phyloP scores from a whole-genome alignment of 495 filamentous ascomycete genomes.

The Hyaloscypha variabilis region DNA sequence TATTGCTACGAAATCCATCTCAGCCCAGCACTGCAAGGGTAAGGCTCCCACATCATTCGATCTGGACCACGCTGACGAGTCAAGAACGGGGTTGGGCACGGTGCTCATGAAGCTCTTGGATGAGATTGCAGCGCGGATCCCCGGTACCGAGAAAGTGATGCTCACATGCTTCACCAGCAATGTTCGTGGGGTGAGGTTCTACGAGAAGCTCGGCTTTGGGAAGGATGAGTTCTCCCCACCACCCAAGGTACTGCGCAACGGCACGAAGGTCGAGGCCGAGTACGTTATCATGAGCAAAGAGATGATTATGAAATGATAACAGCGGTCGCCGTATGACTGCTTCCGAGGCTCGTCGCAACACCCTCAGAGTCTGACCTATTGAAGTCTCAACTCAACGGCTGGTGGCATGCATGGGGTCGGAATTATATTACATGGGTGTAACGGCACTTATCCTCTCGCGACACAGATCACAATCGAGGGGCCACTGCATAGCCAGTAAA shows the following conservation, averaged over 20 bases:
- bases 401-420: not conserved
- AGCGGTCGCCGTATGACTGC: not conserved
- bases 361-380: not conserved
- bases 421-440: not conserved
- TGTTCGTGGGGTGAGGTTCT: constrained; percentile 61
- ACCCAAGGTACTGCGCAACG: constrained; percentile 63
- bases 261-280: constrained; percentile 63
- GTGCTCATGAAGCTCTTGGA: constrained; percentile 47
- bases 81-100: constrained; percentile 49
- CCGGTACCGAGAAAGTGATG: constrained; percentile 73
- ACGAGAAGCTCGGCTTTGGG: constrained; percentile 66
- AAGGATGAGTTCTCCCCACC: constrained; percentile 68
- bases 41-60: constrained; percentile 16
- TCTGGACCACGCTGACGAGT: constrained; percentile 12
- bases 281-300: constrained; percentile 74
- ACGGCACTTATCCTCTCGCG: not conserved
- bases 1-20: constrained; percentile 93
- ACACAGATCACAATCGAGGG: not conserved
- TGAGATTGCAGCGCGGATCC: constrained; percentile 44
- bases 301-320: not conserved
- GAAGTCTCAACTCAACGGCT: not conserved
- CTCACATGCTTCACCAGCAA: constrained; percentile 81
- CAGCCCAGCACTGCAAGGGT: constrained; percentile 52
- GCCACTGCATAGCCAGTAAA: not conserved
- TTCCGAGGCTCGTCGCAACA: not conserved